These are phyloP conservation scores for Gentiana dahurica DNA, from an alignment of 257 asterid species.

Conservation along the genomic window DNA sequence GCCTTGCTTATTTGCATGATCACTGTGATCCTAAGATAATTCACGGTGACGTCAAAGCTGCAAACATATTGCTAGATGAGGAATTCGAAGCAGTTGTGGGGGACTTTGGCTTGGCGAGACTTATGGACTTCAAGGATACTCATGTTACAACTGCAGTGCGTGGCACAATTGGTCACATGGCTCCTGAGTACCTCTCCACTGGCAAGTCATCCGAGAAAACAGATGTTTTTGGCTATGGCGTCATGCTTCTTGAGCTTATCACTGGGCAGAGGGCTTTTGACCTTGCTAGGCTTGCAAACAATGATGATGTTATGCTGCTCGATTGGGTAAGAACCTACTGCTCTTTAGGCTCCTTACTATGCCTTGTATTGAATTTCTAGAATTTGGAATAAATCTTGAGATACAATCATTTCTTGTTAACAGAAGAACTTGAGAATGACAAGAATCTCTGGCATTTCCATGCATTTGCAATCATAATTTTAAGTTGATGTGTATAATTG, in stretches of 20 bases:
- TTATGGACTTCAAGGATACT: slow-evolving; percentile 95
- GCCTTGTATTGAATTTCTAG: no score
- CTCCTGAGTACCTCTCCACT: slow-evolving; percentile 77
- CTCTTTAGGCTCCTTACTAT: not conserved
- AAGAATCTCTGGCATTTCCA: no score
- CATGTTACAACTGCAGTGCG: slow-evolving; percentile 90
- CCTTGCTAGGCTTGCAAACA: slow-evolving; percentile 90
- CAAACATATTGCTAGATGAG: slow-evolving; percentile 72
- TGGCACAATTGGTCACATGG: slow-evolving; percentile 78
- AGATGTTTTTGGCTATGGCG: slow-evolving; percentile 88
- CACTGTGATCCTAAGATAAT: slow-evolving; percentile 87
- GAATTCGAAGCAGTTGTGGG: slow-evolving; percentile 96
- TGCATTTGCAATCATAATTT: no score
- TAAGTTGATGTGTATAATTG: no score
- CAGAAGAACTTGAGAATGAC: no score
- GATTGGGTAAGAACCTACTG: slow-evolving; percentile 65
- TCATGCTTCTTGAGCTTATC: slow-evolving; percentile 94
- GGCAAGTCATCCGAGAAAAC: slow-evolving; percentile 90
- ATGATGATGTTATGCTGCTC: slow-evolving; percentile 85
- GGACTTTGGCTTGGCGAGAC: slow-evolving; percentile 88
- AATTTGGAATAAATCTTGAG: no score
- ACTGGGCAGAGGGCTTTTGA: slow-evolving; percentile 89
- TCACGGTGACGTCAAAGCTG: slow-evolving; percentile 92
- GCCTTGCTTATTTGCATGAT: slow-evolving; percentile 89
- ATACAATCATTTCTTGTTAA: no score